phyloP scores from a whole-genome alignment of 2,329 filamentous ascomycete genomes.

The Aspergillus calidoustus region DNA sequence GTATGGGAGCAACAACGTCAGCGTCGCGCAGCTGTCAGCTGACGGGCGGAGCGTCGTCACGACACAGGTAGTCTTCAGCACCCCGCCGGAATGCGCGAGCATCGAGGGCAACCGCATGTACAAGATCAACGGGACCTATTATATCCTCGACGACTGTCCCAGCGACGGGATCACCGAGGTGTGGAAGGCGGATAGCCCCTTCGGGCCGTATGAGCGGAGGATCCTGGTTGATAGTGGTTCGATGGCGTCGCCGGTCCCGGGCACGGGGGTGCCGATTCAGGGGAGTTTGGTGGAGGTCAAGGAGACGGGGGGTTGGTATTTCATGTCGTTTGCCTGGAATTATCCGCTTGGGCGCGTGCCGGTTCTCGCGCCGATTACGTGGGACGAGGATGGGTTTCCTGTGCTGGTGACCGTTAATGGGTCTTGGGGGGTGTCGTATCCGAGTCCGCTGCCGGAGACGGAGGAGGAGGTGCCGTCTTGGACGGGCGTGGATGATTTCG shows the following conservation, averaged over 20 bases:
- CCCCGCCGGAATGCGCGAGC: constrained; percentile 40
- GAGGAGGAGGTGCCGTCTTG: constrained; percentile 41
- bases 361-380: constrained; percentile 60
- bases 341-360: constrained; percentile 64
- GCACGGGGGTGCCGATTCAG: constrained; percentile 57
- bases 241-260: constrained; percentile 46
- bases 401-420: constrained; percentile 48
- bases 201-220: constrained; percentile 57
- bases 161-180: constrained; percentile 55
- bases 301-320: constrained; percentile 60
- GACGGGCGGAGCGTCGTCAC: constrained; percentile 55
- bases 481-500: constrained; percentile 50
- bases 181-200: constrained; percentile 51
- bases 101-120: constrained; percentile 59
- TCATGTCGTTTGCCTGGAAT: constrained; percentile 60
- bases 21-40: constrained; percentile 55
- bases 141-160: constrained; percentile 57
- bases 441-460: neutral
- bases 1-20: constrained; percentile 56
- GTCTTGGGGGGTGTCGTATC: constrained; percentile 51
- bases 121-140: constrained; percentile 60
- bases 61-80: constrained; percentile 49
- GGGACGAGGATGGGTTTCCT: constrained; percentile 59
- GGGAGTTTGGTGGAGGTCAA: constrained; percentile 59
- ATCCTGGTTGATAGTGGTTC: constrained; percentile 45